phyloP scores from a whole-genome alignment of 108 stramenopile species.

The Cyclostephanos invisitatus region DNA sequence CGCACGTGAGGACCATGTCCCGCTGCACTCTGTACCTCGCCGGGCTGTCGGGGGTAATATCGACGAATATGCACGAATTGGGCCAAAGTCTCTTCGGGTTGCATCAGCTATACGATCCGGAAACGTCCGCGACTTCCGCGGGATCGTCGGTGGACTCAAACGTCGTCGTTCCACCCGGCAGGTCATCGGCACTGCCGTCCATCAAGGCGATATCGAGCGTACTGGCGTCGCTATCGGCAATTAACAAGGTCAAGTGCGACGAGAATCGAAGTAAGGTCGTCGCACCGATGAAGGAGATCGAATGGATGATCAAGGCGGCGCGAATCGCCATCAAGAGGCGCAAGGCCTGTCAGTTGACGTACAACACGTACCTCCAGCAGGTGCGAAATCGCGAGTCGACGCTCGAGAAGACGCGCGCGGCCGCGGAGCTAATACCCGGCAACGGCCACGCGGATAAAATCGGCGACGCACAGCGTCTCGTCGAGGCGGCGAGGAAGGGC shows the following conservation, averaged over 20 bases:
- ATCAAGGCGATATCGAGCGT: conserved; percentile 48
- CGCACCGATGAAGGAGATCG: conserved; percentile 71
- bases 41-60: conserved; percentile 61
- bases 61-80: conserved; percentile 76
- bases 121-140: conserved; percentile 14
- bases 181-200: conserved; percentile 39
- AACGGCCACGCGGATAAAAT: conserved; percentile 36
- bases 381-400: conserved; percentile 54
- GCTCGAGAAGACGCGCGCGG: conserved; percentile 52
- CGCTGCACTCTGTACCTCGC: conserved; percentile 76
- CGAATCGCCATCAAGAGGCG: conserved; percentile 80
- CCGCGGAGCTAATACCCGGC: conserved; percentile 40
- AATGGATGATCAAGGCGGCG: conserved; percentile 68
- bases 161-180: conserved; percentile 12
- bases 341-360: conserved; percentile 66
- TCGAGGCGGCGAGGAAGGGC: conserved; percentile 35
- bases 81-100: conserved; percentile 80
- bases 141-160: neutral
- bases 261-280: conserved; percentile 76
- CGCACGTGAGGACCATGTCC: conserved; percentile 70
- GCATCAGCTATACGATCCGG: conserved; percentile 51
- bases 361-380: conserved; percentile 66
- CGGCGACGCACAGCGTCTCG: conserved; percentile 37
- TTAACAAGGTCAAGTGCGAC: conserved; percentile 72
- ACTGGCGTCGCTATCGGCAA: conserved; percentile 60